Evolutionary conservation across 1,284 basidiomycete genomes (phyloP), one percentile per base, ranked within the genome.

Genomic region (Fomitopsis palustris): DNA sequence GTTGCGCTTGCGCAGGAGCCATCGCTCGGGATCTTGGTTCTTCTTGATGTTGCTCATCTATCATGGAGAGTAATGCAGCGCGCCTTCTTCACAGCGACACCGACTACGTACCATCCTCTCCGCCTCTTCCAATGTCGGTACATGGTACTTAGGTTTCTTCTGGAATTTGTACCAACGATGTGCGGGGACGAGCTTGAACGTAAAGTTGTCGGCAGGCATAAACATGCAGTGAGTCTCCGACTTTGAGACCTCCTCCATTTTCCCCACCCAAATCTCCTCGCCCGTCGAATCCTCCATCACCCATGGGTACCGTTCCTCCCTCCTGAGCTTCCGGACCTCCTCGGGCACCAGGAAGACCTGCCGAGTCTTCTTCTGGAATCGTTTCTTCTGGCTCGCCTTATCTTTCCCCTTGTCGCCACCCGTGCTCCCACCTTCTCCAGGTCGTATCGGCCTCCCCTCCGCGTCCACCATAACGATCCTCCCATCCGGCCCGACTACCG

Each of bases 81-180:
- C n/a, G 12, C 23, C 12, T 21, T 21, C 27, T 12, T 9, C 17
- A 52, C 16, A 53, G 65, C 71, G 77, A n/a, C 39, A 8, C n/a
- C 23, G 16, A 29, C 14, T n/a, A 54, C 80, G 69, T 74, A 93
- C 92, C 70, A 92, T 77, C 51, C 83, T 79, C 69, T 90, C 87
- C 16, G 90, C 90, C 70, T 92, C 90, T 62, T 88, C 85, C 42
- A 83, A 69, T 54, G 81, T 82, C 45, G 89, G 85, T 35, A 91
- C 78, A 65, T 84, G 79, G 67, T 92, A 85, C 62, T 86, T 87
- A 47, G 89, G 81, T 66, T 86, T 87, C 77, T 91, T 92, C 75
- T 90, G 89, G 70, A 95, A 94, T 73, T 92, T 92, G 78, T 95
- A 95, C 88, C 90, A 95, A 52, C 93, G 81, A 70, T 93, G 85